phyloP scores from a whole-genome alignment of 1,284 basidiomycete species.

The Athelia psychrophila region DNA sequence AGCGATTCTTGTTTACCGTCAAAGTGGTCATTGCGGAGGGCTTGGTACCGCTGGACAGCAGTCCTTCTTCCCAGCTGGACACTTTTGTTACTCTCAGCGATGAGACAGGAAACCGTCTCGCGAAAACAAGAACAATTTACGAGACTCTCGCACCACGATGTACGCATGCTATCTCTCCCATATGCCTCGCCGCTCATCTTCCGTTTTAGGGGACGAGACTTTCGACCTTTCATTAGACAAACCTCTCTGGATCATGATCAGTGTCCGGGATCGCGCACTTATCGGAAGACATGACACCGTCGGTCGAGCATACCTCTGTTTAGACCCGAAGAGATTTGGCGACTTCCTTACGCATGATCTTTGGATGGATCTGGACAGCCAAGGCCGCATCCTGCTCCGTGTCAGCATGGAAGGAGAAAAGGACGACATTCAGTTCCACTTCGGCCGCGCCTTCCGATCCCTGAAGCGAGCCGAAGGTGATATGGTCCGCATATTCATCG shows the following conservation, averaged over 20 bases:
- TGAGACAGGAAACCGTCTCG: slow-evolving; percentile 85
- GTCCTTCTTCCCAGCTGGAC: slow-evolving; percentile 72
- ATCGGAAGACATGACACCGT: slow-evolving; percentile 91
- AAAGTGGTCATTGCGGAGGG: slow-evolving; percentile 92
- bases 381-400: slow-evolving; percentile 83
- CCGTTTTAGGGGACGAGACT: slow-evolving; percentile 83
- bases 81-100: slow-evolving; percentile 96
- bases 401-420: slow-evolving; percentile 99
- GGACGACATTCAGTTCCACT: slow-evolving; percentile 97
- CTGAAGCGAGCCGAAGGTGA: slow-evolving; percentile 94
- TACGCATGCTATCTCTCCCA: slow-evolving; percentile 34
- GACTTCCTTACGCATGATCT: slow-evolving; percentile 91
- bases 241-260: slow-evolving; percentile 94
- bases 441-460: slow-evolving; percentile 93
- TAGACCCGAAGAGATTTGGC: slow-evolving; percentile 87
- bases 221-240: slow-evolving; percentile 93
- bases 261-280: slow-evolving; percentile 86
- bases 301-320: slow-evolving; percentile 88
- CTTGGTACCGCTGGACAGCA: slow-evolving; percentile 70
- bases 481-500: slow-evolving; percentile 96
- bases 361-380: slow-evolving; percentile 89
- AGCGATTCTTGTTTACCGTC: slow-evolving; percentile 87
- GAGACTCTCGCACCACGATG: slow-evolving; percentile 89
- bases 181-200: slow-evolving; percentile 5
- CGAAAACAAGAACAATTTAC: slow-evolving; percentile 96